Evolutionary conservation across 2,329 filamentous ascomycete species (phyloP).

Genomic region (Macrophomina pseudophaseolina): DNA sequence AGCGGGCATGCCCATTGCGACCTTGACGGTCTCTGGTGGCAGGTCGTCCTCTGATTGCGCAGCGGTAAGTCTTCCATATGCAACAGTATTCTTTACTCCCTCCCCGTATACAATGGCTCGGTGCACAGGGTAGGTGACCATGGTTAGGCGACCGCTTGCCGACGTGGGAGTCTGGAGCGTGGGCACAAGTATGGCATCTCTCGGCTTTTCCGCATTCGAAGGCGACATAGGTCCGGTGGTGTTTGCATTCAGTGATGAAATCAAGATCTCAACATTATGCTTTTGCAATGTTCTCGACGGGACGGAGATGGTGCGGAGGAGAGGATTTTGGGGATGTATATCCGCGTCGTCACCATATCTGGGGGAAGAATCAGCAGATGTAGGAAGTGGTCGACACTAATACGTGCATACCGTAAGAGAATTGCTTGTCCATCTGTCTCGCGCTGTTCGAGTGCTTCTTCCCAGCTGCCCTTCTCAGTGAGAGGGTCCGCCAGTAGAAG

Average conservation of each 20-base stretch:
- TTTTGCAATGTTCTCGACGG: constrained; percentile 67
- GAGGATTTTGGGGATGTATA: constrained; percentile 52
- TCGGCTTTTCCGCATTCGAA: constrained; percentile 49
- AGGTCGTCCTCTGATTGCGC: constrained; percentile 42
- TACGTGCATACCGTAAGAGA: constrained; percentile 46
- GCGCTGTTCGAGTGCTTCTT: constrained; percentile 45
- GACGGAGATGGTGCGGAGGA: constrained; percentile 66
- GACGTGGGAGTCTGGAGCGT: constrained; percentile 70
- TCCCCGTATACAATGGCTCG: constrained; percentile 75
- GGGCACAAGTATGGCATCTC: constrained; percentile 76
- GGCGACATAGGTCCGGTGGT: constrained; percentile 38
- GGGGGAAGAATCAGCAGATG: constrained; percentile 17
- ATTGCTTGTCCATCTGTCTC: constrained; percentile 43
- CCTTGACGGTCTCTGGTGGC: constrained; percentile 53
- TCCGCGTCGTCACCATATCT: constrained; percentile 62
- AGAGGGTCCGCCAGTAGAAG: constrained; percentile 59
- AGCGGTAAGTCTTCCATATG: constrained; percentile 50
- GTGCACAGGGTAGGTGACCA: constrained; percentile 82
- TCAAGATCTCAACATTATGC: constrained; percentile 68
- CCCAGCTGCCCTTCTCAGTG: constrained; percentile 49
- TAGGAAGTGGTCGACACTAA: background rate
- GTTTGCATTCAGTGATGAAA: constrained; percentile 58
- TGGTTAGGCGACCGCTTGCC: constrained; percentile 66
- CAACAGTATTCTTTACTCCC: constrained; percentile 71
- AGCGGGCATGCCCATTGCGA: constrained; percentile 63